phyloP scores from a whole-genome alignment of 164 flowering plant genomes.

The Buxus sempervirens region DNA sequence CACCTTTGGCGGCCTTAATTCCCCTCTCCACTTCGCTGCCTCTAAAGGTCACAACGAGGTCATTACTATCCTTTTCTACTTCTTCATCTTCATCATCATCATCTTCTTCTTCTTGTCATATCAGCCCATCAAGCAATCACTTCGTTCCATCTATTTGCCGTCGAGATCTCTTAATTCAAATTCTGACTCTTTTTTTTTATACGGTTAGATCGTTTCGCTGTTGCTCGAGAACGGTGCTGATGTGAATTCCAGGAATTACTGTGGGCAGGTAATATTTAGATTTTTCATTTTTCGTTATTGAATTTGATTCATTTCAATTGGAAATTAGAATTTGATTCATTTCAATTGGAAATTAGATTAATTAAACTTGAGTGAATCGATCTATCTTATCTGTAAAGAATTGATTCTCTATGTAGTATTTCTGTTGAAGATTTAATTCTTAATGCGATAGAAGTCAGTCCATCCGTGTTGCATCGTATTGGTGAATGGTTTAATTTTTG shows the following conservation, averaged over 20 bases:
- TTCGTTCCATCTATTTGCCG: neutral
- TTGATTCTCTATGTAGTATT: neutral
- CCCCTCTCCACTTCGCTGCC: constrained; percentile 88
- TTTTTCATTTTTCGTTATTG: constrained; percentile 4
- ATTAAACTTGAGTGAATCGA: neutral
- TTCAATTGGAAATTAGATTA: neutral
- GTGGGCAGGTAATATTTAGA: constrained; percentile 70
- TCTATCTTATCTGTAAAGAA: neutral
- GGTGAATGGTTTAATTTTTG: constrained; percentile 1
- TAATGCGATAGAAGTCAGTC: too few relatives aligned
- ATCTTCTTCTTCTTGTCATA: too few relatives aligned
- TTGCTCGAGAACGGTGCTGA: constrained; percentile 95
- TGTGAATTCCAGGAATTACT: constrained; percentile 93
- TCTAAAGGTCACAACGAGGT: constrained; percentile 93
- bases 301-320: neutral
- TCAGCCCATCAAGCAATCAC: neutral
- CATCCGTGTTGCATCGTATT: constrained; percentile 10
- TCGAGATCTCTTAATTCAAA: neutral
- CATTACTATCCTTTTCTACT: constrained; percentile 6
- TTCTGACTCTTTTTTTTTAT: neutral
- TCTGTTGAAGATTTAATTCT: neutral
- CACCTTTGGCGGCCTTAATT: constrained; percentile 85
- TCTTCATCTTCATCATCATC: too few relatives aligned
- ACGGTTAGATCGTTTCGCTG: constrained; percentile 72
- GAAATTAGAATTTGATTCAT: neutral